Conservation (phyloP, 1,139 yeast species). For the Blastobotrys illinoisensis region DNA sequence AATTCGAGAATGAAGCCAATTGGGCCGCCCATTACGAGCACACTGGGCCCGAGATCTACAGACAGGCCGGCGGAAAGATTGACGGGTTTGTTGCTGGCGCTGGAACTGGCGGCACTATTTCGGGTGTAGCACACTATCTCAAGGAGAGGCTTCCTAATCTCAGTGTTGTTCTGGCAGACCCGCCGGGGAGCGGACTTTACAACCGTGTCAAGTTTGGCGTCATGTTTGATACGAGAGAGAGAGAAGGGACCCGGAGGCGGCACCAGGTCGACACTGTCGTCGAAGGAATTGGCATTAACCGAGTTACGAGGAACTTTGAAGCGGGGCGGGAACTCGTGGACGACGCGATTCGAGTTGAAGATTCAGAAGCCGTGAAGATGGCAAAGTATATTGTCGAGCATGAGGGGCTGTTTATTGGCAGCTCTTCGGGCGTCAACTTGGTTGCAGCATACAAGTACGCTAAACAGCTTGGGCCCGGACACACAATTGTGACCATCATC, state of each 20-base stretch:
- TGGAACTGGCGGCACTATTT: conserved; percentile 73
- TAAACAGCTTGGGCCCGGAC: conserved; percentile 51
- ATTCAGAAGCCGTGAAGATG: conserved; percentile 78
- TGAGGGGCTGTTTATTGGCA: conserved; percentile 89
- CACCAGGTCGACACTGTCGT: conserved; percentile 94
- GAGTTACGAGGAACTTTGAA: conserved; percentile 75
- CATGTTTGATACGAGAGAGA: conserved; percentile 84
- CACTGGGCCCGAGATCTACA: conserved; percentile 87
- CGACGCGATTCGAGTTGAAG: conserved; percentile 73
- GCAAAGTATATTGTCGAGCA: conserved; percentile 73
- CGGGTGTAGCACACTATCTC: conserved; percentile 76
- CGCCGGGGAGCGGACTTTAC: conserved; percentile 89
- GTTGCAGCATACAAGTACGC: conserved; percentile 81
- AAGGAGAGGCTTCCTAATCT: conserved; percentile 44
- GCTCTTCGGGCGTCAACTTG: conserved; percentile 87
- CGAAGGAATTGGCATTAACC: conserved; percentile 88
- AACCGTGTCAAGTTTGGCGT: conserved; percentile 85
- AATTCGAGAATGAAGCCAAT: conserved; percentile 86
- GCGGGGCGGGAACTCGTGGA: conserved; percentile 59
- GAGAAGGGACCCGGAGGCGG: conserved; percentile 87
- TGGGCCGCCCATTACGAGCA: conserved; percentile 79
- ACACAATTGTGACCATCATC: conserved; percentile 75
- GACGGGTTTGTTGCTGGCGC: conserved; percentile 81
- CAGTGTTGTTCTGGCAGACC: conserved; percentile 69
- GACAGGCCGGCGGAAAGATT: conserved; percentile 55